Conservation (phyloP, 371 early-diverging fungal genomes). For the Lichtheimia ornata region DNA sequence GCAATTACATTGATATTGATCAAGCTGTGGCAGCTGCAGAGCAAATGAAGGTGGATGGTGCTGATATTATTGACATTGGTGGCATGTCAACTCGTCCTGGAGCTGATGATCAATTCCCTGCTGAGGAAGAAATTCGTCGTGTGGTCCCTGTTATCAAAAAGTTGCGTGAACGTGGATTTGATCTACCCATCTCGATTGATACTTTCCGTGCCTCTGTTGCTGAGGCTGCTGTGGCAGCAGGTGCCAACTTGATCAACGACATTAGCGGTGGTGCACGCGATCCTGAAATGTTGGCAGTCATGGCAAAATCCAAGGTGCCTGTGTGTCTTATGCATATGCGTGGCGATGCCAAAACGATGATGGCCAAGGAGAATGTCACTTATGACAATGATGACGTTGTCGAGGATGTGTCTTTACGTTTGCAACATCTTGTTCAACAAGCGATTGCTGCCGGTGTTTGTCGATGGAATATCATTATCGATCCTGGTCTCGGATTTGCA, state of each 20-base stretch:
- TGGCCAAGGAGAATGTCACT: slow-evolving; percentile 55
- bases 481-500: slow-evolving; percentile 97
- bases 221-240: slow-evolving; percentile 78
- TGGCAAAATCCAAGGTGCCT: slow-evolving; percentile 84
- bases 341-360: slow-evolving; percentile 92
- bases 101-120: slow-evolving; percentile 75
- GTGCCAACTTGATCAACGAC: slow-evolving; percentile 91
- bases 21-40: slow-evolving; percentile 73
- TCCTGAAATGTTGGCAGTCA: slow-evolving; percentile 74
- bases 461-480: slow-evolving; percentile 95
- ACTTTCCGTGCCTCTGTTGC: slow-evolving; percentile 90
- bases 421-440: slow-evolving; percentile 63
- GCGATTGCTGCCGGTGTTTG: slow-evolving; percentile 82
- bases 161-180: slow-evolving; percentile 66
- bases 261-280: slow-evolving; percentile 91
- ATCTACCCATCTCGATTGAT: slow-evolving; percentile 88
- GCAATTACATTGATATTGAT: slow-evolving; percentile 62
- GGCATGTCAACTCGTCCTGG: slow-evolving; percentile 94
- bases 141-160: slow-evolving; percentile 87
- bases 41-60: slow-evolving; percentile 78
- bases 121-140: slow-evolving; percentile 80
- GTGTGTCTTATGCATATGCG: slow-evolving; percentile 97
- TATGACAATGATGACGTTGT: slow-evolving; percentile 81
- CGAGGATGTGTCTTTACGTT: slow-evolving; percentile 66
- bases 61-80: slow-evolving; percentile 95